A percentile compares a stretch with the other conserved stretches of the same genome.
These are phyloP conservation scores for Rhynchospora tenuis DNA, from an alignment of 176 grass and related monocot genomes.

Conservation along the genomic window DNA sequence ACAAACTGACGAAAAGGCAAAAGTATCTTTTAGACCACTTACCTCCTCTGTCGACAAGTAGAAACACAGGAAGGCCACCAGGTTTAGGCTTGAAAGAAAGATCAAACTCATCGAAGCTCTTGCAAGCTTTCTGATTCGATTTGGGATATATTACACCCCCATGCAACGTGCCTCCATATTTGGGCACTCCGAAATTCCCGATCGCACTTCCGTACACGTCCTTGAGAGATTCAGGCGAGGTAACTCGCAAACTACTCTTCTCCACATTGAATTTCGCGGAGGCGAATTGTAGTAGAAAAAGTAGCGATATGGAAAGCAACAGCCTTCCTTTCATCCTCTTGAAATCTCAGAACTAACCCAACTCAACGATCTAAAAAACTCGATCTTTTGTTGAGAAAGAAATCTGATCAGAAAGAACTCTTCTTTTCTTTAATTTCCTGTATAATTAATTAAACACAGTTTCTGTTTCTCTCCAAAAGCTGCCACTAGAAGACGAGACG, in stretches of 20 bases:
- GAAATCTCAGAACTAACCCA: background rate
- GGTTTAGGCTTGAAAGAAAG: constrained; percentile 55
- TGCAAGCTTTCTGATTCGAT: constrained; percentile 56
- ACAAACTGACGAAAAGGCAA: background rate
- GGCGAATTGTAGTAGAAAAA: constrained; percentile 28
- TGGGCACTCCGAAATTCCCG: constrained; percentile 82
- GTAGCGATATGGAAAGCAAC: constrained; percentile 23
- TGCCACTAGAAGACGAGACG: constrained; percentile 2
- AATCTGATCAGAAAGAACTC: background rate
- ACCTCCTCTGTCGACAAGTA: constrained; percentile 78
- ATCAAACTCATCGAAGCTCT: constrained; percentile 51
- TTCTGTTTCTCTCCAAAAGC: background rate
- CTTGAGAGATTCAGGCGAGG: constrained; percentile 56
- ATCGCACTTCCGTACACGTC: constrained; percentile 77
- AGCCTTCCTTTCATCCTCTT: constrained; percentile 42
- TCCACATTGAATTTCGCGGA: constrained; percentile 73
- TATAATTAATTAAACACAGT: background rate
- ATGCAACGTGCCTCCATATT: constrained; percentile 77
- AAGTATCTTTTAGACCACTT: constrained; percentile 1
- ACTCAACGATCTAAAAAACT: background rate
- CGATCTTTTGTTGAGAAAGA: background rate
- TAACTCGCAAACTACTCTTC: constrained; percentile 79
- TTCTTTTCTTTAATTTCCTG: background rate
- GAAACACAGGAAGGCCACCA: constrained; percentile 50
- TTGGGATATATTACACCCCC: constrained; percentile 65